A percentile compares a stretch with the other conserved stretches of the same genome.
phyloP scores from a whole-genome alignment of 169 alveolate species.

The Plasmodium gallinaceum region DNA sequence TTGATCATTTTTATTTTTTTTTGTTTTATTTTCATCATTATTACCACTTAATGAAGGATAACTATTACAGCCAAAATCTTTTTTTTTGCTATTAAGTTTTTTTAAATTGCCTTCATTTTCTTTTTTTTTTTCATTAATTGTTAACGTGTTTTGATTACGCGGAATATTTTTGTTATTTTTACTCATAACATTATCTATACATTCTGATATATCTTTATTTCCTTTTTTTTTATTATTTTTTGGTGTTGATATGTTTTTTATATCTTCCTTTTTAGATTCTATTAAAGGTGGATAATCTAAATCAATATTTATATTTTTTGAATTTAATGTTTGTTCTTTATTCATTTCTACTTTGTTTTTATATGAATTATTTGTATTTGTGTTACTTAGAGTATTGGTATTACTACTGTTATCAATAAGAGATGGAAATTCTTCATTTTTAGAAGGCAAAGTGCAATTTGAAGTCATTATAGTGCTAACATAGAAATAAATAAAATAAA shows the following conservation, averaged over 20 bases:
- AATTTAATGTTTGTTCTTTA: conserved; percentile 2
- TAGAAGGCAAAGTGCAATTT: not conserved
- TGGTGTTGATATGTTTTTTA: not conserved
- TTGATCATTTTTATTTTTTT: not conserved
- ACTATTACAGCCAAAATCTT: conserved; percentile 16
- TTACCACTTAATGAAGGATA: conserved; percentile 9
- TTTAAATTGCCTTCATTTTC: conserved; percentile 7
- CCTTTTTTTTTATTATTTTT: conserved; percentile 19
- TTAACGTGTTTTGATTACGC: not conserved
- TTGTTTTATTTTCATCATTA: conserved; percentile 1
- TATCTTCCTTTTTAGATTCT: conserved; percentile 27
- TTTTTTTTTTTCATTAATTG: conserved; percentile 14
- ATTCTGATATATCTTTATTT: not conserved
- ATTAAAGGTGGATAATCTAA: conserved; percentile 45
- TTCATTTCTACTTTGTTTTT: conserved; percentile 58
- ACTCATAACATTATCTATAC: not conserved
- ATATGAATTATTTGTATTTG: conserved; percentile 24
- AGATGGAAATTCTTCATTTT: conserved; percentile 45
- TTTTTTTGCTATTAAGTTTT: not conserved
- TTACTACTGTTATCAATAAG: not conserved
- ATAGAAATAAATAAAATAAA: conserved; percentile 57
- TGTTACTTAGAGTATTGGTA: not conserved
- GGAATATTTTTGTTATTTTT: not conserved
- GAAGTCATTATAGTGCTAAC: conserved; percentile 20
- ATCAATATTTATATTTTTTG: not conserved